Base-by-base conservation (phyloP, 2,329 filamentous ascomycete species). In the Colletotrichum shisoi region DNA sequence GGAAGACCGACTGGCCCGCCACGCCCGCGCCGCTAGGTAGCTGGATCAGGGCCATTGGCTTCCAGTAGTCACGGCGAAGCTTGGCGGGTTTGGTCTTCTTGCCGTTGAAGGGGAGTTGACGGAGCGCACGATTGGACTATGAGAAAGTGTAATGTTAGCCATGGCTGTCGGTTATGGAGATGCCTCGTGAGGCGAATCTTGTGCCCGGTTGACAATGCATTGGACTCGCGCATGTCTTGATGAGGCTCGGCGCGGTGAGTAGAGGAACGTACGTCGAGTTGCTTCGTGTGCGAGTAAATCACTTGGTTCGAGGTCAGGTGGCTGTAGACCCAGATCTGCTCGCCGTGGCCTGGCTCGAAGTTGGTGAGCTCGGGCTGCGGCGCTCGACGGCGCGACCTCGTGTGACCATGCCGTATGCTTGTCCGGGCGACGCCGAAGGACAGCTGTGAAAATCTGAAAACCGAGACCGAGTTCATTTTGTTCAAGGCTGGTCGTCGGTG, bases 31-130 rank as follows among this genome's bases (percentile, higher is more conserved):
- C 84, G 51, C 77, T 68, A 49, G 83, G 82, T 74, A 91, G 87
- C 73, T 83, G 79, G 68, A 91, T 85, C 69, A 83, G 77, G 57
- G 87, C 87, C 72, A 90, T 78, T 7, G 86, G 85, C 40, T 79
- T 79, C 88, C 89, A 91, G 77, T 87, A 86, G 79, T 91, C 89
- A 76, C 87, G 89, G 66, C 89, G 87, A 45, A 91, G 79, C 72
- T 85, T 86, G 61, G 83, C 75, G 2, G 87, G 87, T 70, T 86
- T 84, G 53, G 85, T 83, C 77, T 91, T 90, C 76, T 90, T 91
- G 77, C 88, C 88, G 70, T 87, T 87, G 79, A 85, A 91, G 54
- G 86, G 84, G 68, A 91, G 76, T 73, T 89, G 86, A 72, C 83
- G 81, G 70, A 88, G 77, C 53, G 81, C 79, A 67, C 81, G 80